Evolutionary conservation across 768 basidiomycete genomes (phyloP), one percentile per base, ranked within the genome.

Genomic region (Termitomyces sp.): DNA sequence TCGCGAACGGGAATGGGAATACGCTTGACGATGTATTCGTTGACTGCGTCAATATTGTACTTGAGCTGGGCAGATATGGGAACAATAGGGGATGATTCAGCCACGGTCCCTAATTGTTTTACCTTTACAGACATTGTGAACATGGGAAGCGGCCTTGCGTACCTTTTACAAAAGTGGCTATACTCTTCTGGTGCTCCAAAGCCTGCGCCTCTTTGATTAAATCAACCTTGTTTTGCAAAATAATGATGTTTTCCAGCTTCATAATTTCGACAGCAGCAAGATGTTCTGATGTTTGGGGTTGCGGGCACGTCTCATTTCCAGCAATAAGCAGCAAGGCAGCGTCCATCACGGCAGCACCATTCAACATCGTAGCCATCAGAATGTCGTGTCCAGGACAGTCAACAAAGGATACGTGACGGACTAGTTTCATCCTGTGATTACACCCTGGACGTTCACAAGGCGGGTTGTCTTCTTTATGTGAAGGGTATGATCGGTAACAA

Each of bases 321-420:
- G 97, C 97, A 57, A 99, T 85, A 53, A 99, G 86, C 1, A 99
- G 81, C 0, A 98, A 77, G 5, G 97, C 97, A 53, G 95, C 97
- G 73, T 98, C 95, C 97, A 98, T 99, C 79, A 98, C 96, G 10
- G 97, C 97, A 41, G 97, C 97, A 72, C 96, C 97, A 81, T 98
- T 98, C 64, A 99, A 79, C 97, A 99, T 99, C 61, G 96, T 99
- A 50, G 97, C 97, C 97, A 99, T 99, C 72, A 99, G 86, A 86
- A 99, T 98, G 73, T 98, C 94, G 83, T 96, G 95, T 59, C 95
- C 92, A 1, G 91, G 93, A 64, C 89, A 94, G 72, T 99, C 97
- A 68, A 99, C 97, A 73, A 99, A 99, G 3, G 96, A 98, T 67
- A 98, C 95, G 66, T 99, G 97, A 62, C 95, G 88, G 61, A 98